Evolutionary conservation across 441 rosid species (phyloP).

Genomic region (Euphorbia corollata): DNA sequence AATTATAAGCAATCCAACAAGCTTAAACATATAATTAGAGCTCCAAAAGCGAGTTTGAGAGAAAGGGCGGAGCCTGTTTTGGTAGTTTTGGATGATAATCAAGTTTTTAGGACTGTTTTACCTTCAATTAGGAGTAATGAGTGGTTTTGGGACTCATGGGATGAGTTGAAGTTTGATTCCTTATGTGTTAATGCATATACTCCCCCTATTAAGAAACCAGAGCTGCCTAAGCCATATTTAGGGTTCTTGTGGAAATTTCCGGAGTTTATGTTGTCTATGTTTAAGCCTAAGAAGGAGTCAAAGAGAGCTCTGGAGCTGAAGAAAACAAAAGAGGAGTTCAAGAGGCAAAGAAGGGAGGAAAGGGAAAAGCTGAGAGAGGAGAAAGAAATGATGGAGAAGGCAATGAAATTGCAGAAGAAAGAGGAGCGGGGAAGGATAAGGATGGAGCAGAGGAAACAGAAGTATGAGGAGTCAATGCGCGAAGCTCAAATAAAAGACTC

Average conservation of each 20-base stretch:
- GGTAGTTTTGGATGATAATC: conserved; percentile 76
- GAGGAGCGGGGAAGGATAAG: conserved; percentile 52
- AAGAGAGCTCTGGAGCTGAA: conserved; percentile 61
- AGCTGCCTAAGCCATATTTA: conserved; percentile 62
- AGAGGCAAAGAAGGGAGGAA: conserved; percentile 57
- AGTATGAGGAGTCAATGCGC: conserved; percentile 51
- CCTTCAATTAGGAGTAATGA: conserved; percentile 58
- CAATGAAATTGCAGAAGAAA: conserved; percentile 46
- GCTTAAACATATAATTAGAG: conserved; percentile 76
- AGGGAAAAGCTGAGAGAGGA: conserved; percentile 50
- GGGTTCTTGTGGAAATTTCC: conserved; percentile 75
- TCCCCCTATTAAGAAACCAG: conserved; percentile 77
- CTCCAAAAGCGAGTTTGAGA: conserved; percentile 42
- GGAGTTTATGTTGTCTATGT: conserved; percentile 38
- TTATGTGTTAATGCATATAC: conserved; percentile 67
- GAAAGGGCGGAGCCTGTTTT: conserved; percentile 54
- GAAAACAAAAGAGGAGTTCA: conserved; percentile 56
- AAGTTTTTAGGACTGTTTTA: conserved; percentile 70
- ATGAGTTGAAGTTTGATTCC: conserved; percentile 53
- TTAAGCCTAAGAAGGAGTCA: conserved; percentile 66
- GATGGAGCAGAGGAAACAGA: conserved; percentile 47
- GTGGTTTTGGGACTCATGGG: conserved; percentile 85
- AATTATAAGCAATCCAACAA: conserved; percentile 45
- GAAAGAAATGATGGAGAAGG: conserved; percentile 61
- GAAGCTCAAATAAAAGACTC: conserved; percentile 49